These are phyloP conservation scores for Gyromitra esculenta DNA, from an alignment of 2,329 filamentous ascomycete species.

Conservation along the genomic window DNA sequence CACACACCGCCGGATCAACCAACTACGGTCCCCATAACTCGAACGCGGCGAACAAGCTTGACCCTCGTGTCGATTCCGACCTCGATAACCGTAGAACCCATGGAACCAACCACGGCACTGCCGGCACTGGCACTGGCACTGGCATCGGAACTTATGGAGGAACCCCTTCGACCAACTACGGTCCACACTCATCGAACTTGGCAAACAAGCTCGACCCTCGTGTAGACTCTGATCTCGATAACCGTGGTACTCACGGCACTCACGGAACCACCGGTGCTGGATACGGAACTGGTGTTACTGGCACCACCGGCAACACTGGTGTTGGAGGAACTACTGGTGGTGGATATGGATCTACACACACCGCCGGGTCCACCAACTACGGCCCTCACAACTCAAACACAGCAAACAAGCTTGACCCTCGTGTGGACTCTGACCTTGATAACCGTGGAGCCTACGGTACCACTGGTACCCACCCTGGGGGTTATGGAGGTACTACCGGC, in stretches of 20 bases:
- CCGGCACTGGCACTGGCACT: neutral
- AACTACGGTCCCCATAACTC: conserved; percentile 60
- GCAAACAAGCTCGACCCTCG: conserved; percentile 65
- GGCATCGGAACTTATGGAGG: too few species aligned
- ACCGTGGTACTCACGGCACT: conserved; percentile 60
- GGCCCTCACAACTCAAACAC: conserved; percentile 61
- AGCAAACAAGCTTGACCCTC: conserved; percentile 62
- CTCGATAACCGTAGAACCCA: conserved; percentile 48
- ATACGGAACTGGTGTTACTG: neutral
- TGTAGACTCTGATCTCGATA: conserved; percentile 65
- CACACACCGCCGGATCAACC: conserved; percentile 30
- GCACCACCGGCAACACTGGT: neutral
- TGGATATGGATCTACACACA: conserved; percentile 48
- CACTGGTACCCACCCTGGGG: neutral
- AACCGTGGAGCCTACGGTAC: conserved; percentile 27
- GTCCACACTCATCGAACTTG: conserved; percentile 41
- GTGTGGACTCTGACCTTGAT: conserved; percentile 60
- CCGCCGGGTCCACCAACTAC: conserved; percentile 53
- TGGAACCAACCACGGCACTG: conserved; percentile 4
- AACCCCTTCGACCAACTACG: conserved; percentile 56
- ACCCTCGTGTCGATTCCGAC: conserved; percentile 61
- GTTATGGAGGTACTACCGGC: neutral
- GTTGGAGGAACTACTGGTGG: conserved; percentile 46
- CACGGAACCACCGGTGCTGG: neutral
- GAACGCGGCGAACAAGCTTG: conserved; percentile 59